Base-by-base conservation (phyloP, 495 filamentous ascomycete species). In the Aspergillus homomorphus region DNA sequence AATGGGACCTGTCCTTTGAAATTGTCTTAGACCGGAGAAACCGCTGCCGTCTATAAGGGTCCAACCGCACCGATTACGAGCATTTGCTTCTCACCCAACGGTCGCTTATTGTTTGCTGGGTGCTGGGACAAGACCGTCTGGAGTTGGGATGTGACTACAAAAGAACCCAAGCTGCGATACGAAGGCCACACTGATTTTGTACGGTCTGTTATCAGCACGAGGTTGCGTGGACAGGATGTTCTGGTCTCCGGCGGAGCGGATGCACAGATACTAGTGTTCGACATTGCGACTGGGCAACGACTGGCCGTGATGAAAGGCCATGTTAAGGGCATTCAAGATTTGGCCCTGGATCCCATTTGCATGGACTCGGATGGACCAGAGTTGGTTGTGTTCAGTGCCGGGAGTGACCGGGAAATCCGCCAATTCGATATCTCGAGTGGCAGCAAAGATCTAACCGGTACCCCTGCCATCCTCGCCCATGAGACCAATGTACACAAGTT, bases 51-150 rank as follows among this genome's bases (percentile, higher is more conserved):
- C 5, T 93, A 83, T 68, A 83, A 82, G 68, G 92, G 89, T 12
- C 91, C 91, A 16, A 82, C 80, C 24, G 85, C 91, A 14, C 94
- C 94, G 1, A 69, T 96, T 21, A 91, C 90, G 21, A 89, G 85
- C 61, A 68, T 97, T 49, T 86, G 87, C 24, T 76, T 96, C 28
- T 86, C 87, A 26, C 78, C 83, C 0, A 73, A 75, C 51, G 77
- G 76, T 43, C 74, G 75, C 21, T 83, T 81, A 1, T 61, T 98
- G 49, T 97, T 91, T 70, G 90, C 89, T 24, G 92, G 91, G 22
- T 90, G 87, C 60, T 98, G 94, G 94, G 92, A 98, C 76, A 96
- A 95, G 71, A 77, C 80, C 21, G 81, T 98, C 44, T 96, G 87
- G 85, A 88, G 89, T 30, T 96, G 89, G 89, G 79, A 88, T 61